Conservation (phyloP, 352 stramenopile genomes). For the Globisporangium emineosum region DNA sequence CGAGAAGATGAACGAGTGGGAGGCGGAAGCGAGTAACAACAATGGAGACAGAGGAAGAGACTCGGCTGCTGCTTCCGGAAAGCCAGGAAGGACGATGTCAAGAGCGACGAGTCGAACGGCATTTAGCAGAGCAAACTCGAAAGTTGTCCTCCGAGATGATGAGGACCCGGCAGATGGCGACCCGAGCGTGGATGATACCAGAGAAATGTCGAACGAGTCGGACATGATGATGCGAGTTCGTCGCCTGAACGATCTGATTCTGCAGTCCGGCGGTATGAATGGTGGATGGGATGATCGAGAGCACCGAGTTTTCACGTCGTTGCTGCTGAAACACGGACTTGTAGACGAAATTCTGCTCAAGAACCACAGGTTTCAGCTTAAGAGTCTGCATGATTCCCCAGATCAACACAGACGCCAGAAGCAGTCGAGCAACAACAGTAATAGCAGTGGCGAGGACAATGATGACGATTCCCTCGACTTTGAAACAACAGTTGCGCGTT, state of each 20-base stretch:
- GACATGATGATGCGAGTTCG: slow-evolving; percentile 49
- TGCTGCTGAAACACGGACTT: slow-evolving; percentile 47
- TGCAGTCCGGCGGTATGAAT: slow-evolving; percentile 47
- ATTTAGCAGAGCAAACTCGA: slow-evolving; percentile 1
- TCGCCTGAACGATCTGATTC: slow-evolving; percentile 46
- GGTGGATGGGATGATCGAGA: slow-evolving; percentile 62
- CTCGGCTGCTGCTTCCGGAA: neutral
- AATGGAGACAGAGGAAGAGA: neutral
- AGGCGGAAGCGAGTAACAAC: slow-evolving; percentile 18
- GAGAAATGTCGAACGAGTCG: slow-evolving; percentile 16
- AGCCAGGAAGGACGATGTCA: neutral
- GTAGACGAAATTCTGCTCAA: slow-evolving; percentile 39
- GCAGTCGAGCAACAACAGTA: slow-evolving; percentile 14
- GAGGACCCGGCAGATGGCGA: neutral
- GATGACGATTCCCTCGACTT: slow-evolving; percentile 23
- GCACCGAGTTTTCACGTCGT: slow-evolving; percentile 38
- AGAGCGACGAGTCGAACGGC: slow-evolving; percentile 4
- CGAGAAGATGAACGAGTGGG: slow-evolving; percentile 44
- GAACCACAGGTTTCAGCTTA: slow-evolving; percentile 16
- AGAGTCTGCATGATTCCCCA: slow-evolving; percentile 6
- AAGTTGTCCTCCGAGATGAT: neutral
- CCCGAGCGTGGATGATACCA: neutral
- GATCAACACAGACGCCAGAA: neutral
- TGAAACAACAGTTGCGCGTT: slow-evolving; percentile 41
- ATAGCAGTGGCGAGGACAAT: slow-evolving; percentile 3